Evolutionary conservation across 345 rosid genomes (phyloP).

Genomic region (Laguncularia racemosa): DNA sequence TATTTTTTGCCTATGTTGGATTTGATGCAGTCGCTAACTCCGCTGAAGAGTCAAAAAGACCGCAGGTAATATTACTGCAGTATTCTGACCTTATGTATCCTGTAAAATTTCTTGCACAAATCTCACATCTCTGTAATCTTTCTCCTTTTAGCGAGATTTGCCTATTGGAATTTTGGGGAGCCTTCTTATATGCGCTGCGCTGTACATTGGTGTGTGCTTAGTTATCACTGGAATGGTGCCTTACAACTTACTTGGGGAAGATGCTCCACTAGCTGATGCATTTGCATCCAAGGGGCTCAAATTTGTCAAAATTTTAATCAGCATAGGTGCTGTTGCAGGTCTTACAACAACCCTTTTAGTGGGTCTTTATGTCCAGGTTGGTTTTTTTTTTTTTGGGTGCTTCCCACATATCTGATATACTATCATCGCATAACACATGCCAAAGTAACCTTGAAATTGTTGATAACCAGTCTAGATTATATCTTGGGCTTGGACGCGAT

Average conservation of each 20-base stretch:
- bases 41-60: slow-evolving; percentile 88
- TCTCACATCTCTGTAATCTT: slow-evolving; percentile 7
- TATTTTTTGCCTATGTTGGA: slow-evolving; percentile 95
- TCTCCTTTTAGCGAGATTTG: slow-evolving; percentile 66
- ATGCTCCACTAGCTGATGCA: slow-evolving; percentile 86
- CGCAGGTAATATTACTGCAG: slow-evolving; percentile 45
- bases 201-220: slow-evolving; percentile 80
- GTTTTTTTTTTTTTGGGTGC: slow-evolving; percentile 4
- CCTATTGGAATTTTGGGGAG: slow-evolving; percentile 90
- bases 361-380: slow-evolving; percentile 98
- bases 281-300: slow-evolving; percentile 84
- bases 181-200: slow-evolving; percentile 60
- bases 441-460: slow-evolving; percentile 8
- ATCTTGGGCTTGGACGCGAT: slow-evolving; percentile 93
- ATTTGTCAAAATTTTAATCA: slow-evolving; percentile 65
- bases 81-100: no score
- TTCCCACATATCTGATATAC: slow-evolving; percentile 5
- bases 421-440: slow-evolving; percentile 6
- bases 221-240: slow-evolving; percentile 98
- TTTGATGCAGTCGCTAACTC: slow-evolving; percentile 98
- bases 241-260: slow-evolving; percentile 65
- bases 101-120: neutral
- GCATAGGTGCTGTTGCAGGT: slow-evolving; percentile 94
- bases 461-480: slow-evolving; percentile 71
- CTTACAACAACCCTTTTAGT: slow-evolving; percentile 90